Evolutionary conservation across 2,329 filamentous ascomycete genomes (phyloP), one percentile per base, ranked within the genome.

Genomic region (Blastomyces parvus): DNA sequence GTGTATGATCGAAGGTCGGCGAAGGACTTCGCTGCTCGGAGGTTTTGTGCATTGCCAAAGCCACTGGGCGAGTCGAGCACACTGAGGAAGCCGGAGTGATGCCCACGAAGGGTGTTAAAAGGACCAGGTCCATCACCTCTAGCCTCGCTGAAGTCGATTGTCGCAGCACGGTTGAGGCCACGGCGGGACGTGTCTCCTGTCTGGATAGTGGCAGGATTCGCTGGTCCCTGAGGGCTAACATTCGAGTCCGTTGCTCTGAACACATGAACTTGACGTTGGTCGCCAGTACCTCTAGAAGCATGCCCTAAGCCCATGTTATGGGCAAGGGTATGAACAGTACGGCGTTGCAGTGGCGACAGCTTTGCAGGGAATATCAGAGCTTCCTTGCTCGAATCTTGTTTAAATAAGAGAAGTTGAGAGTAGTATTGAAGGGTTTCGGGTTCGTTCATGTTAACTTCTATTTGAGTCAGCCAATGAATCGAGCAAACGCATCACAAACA

Each of bases 251-350:
- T 78, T 66, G 80, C 81, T 70, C 83, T 83, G 78, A 90, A 89
- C 50, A 99, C 90, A 68, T 96, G 91, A 9, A 99, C 88, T 77
- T 96, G 91, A 67, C 94, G 87, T 67, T 90, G 87, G 66, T 96
- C 90, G 48, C 90, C 90, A 66, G 88, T 87, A 62, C 94, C 94
- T 70, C 93, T 91, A 6, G 94, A 97, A 64, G 89, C 85, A 74
- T 99, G 94, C 67, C 90, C 89, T 33, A 99, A 82, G 5, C 89
- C 90, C 88, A 97, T 93, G 76, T 96, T 90, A 74, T 99, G 94
- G 7, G 94, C 92, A 61, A 99, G 83, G 48, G 92, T 96, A 74
- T 99, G 94, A 64, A 97, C 91, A 64, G 89, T 90, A 66, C 92
- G 88, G 67, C 94, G 89, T 73, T 97, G 89, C 64, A 89, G 83